Conservation (phyloP, 768 basidiomycete genomes). For the Lyophyllum shimeji region DNA sequence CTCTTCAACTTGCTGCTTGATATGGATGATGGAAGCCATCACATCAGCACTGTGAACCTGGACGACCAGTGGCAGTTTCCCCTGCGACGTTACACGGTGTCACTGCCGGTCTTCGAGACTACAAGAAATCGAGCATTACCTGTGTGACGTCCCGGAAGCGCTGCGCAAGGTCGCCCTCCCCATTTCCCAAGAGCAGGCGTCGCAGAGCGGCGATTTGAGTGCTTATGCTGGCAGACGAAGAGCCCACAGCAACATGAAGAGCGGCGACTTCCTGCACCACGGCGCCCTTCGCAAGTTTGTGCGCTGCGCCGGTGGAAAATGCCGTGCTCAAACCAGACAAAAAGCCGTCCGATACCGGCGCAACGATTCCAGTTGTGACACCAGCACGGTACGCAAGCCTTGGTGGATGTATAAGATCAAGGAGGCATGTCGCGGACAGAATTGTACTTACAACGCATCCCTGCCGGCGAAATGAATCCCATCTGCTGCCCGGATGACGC, state of each 20-base stretch:
- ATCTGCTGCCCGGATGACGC: constrained; percentile 62
- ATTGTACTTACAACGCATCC: constrained; percentile 60
- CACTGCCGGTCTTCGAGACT: background rate
- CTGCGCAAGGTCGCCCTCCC: constrained; percentile 35
- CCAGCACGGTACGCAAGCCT: constrained; percentile 72
- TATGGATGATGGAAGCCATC: constrained; percentile 70
- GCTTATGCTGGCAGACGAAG: constrained; percentile 59
- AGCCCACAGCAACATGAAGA: constrained; percentile 61
- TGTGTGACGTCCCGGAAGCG: constrained; percentile 47
- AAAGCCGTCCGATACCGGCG: constrained; percentile 57
- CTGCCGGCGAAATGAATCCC: constrained; percentile 67
- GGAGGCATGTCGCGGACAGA: background rate
- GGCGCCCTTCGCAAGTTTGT: constrained; percentile 63
- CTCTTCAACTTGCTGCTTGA: constrained; percentile 64
- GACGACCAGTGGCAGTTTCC: constrained; percentile 70
- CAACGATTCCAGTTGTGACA: constrained; percentile 53
- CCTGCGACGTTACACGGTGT: constrained; percentile 34
- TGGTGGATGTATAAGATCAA: background rate
- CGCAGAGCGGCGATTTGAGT: constrained; percentile 78
- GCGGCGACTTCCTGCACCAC: constrained; percentile 63
- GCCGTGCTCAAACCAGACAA: constrained; percentile 62
- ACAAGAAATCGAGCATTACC: constrained; percentile 24
- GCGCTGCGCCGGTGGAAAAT: constrained; percentile 60
- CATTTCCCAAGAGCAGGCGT: constrained; percentile 51
- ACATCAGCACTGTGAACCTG: constrained; percentile 76